Evolutionary conservation across 2,329 filamentous ascomycete genomes (phyloP).

Genomic region (Colletotrichum liaoningense): DNA sequence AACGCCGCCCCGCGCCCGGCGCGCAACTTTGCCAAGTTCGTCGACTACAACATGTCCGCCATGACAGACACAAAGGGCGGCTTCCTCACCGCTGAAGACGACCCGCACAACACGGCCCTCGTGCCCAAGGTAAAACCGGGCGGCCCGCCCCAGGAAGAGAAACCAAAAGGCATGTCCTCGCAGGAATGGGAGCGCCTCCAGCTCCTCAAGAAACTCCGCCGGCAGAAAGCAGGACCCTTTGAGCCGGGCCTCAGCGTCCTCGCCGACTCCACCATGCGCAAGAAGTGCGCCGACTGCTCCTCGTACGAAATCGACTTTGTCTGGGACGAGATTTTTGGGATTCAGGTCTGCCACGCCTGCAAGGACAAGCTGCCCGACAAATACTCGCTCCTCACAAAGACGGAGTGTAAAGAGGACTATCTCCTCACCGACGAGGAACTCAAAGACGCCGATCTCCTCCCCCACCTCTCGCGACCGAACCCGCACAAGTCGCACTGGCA

Average conservation of each 20-base stretch:
- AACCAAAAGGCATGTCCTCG: constrained; percentile 88
- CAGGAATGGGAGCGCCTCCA: constrained; percentile 92
- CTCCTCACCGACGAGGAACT: constrained; percentile 90
- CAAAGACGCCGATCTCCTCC: constrained; percentile 86
- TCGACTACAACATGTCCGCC: constrained; percentile 97
- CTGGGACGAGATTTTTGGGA: constrained; percentile 87
- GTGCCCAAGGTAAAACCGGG: constrained; percentile 54
- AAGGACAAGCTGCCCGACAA: constrained; percentile 93
- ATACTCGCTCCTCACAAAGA: constrained; percentile 96
- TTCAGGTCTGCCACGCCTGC: constrained; percentile 82
- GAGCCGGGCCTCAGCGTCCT: constrained; percentile 89
- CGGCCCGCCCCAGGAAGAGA: constrained; percentile 63
- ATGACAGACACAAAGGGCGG: constrained; percentile 99
- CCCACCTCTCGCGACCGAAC: constrained; percentile 89
- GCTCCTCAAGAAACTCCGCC: constrained; percentile 76
- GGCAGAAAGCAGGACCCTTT: constrained; percentile 83
- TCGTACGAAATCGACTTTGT: constrained; percentile 93
- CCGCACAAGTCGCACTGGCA: constrained; percentile 97
- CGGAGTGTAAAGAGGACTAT: constrained; percentile 95
- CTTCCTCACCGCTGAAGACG: constrained; percentile 90
- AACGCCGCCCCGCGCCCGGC: constrained; percentile 75
- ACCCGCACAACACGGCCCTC: constrained; percentile 86
- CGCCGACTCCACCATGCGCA: constrained; percentile 70
- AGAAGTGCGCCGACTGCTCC: constrained; percentile 85
- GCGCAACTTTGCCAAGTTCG: constrained; percentile 90